phyloP scores from a whole-genome alignment of 2,329 filamentous ascomycete genomes.

The Pyrenophora seminiperda region DNA sequence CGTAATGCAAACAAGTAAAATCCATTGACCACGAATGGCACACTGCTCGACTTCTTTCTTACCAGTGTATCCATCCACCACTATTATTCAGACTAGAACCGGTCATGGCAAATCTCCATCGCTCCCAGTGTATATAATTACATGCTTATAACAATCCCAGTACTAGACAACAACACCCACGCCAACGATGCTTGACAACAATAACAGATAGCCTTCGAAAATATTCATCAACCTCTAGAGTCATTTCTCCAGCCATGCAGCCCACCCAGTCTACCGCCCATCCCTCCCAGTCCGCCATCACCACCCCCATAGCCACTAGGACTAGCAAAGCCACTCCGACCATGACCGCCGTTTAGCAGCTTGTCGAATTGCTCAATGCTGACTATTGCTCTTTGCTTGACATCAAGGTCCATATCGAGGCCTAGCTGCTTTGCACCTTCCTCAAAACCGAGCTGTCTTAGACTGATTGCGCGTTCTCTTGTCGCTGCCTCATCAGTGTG shows the following conservation, averaged over 20 bases:
- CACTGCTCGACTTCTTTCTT: too few relatives aligned
- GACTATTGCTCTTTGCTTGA: constrained; percentile 81
- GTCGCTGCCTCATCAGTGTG: constrained; percentile 68
- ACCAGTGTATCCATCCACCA: too few relatives aligned
- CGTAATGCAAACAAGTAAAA: too few relatives aligned
- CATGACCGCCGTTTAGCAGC: constrained; percentile 20
- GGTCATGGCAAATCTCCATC: too few relatives aligned
- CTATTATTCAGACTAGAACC: too few relatives aligned
- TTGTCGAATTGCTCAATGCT: constrained; percentile 66
- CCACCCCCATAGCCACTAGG: constrained; percentile 16
- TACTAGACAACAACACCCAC: too few relatives aligned
- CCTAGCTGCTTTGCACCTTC: constrained; percentile 65
- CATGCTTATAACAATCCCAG: too few relatives aligned
- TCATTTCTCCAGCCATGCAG: constrained; percentile 28
- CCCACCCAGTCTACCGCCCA: constrained; percentile 15
- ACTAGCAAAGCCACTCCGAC: constrained; percentile 13
- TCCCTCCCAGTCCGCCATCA: constrained; percentile 9
- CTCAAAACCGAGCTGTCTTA: constrained; percentile 74
- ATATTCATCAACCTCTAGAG: constrained; percentile 15
- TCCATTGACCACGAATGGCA: too few relatives aligned
- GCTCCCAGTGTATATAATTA: too few relatives aligned
- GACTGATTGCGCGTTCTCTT: constrained; percentile 67
- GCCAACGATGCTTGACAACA: too few relatives aligned
- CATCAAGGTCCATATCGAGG: constrained; percentile 76
- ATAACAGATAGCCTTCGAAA: too few relatives aligned